phyloP scores from a whole-genome alignment of 441 rosid species.

The Bruguiera hainesii region DNA sequence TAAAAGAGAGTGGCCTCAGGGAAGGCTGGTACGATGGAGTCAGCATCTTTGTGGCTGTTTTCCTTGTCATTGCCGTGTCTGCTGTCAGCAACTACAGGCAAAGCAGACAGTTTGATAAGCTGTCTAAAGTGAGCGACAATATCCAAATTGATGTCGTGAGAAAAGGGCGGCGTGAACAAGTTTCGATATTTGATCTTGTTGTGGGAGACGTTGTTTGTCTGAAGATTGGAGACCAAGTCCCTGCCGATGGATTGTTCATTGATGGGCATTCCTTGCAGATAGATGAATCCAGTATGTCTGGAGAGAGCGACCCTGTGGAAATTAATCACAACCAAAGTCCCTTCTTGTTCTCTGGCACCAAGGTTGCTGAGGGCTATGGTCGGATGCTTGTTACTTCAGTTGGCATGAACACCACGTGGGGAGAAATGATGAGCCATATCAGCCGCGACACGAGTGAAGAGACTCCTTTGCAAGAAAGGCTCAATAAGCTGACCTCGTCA shows the following conservation, averaged over 20 bases:
- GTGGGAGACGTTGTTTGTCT: conserved; percentile 44
- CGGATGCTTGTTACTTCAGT: conserved; percentile 39
- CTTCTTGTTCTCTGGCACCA: conserved; percentile 36
- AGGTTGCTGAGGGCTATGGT: conserved; percentile 43
- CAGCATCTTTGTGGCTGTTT: conserved; percentile 41
- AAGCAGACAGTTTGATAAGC: conserved; percentile 30
- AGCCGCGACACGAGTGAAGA: conserved; percentile 27
- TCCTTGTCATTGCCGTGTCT: conserved; percentile 35
- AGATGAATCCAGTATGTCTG: conserved; percentile 47
- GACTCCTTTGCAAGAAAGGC: conserved; percentile 40
- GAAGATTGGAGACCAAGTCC: conserved; percentile 46
- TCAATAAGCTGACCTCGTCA: conserved; percentile 34
- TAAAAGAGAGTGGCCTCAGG: conserved; percentile 33
- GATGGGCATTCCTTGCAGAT: conserved; percentile 39
- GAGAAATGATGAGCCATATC: conserved; percentile 42
- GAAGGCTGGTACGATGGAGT: conserved; percentile 62
- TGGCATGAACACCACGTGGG: conserved; percentile 43
- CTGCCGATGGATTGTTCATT: conserved; percentile 44
- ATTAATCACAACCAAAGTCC: conserved; percentile 24
- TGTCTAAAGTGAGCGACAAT: conserved; percentile 30
- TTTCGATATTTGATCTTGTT: conserved; percentile 37
- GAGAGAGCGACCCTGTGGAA: conserved; percentile 37
- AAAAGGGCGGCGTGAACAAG: conserved; percentile 24
- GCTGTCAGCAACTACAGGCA: conserved; percentile 39
- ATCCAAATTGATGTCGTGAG: conserved; percentile 34